Conservation (phyloP, 768 basidiomycete species). For the Coprinopsis cinerea region DNA sequence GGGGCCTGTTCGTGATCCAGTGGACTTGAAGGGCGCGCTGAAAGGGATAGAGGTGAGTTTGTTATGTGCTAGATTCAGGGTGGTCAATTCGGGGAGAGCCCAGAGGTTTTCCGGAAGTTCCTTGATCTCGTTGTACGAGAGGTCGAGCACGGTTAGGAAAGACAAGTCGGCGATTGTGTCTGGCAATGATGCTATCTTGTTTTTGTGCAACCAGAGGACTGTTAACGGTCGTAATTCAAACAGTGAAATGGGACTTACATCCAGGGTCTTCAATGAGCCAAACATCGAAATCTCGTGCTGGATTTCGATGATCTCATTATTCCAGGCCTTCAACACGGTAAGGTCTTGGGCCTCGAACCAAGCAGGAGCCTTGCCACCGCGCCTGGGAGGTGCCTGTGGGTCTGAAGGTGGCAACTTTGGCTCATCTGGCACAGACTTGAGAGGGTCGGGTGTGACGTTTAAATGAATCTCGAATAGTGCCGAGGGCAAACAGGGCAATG, state of each 20-base stretch:
- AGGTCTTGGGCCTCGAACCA: constrained; percentile 86
- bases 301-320: constrained; percentile 72
- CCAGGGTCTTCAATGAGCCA: constrained; percentile 73
- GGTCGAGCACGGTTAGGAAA: constrained; percentile 58
- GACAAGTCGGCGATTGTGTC: constrained; percentile 63
- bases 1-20: constrained; percentile 17
- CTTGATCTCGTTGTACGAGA: constrained; percentile 55
- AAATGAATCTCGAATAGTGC: constrained; percentile 78
- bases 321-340: constrained; percentile 69
- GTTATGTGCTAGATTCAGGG: constrained; percentile 73
- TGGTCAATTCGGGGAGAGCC: constrained; percentile 31
- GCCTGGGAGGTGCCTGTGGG: constrained; percentile 26
- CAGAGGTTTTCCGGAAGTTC: constrained; percentile 34
- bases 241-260: constrained; percentile 49
- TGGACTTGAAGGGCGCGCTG: constrained; percentile 45
- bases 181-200: constrained; percentile 58
- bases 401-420: constrained; percentile 42
- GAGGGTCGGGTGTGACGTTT: constrained; percentile 62
- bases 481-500: constrained; percentile 67
- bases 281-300: constrained; percentile 82
- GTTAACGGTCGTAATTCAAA: background rate
- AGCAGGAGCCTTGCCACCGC: constrained; percentile 43
- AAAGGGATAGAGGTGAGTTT: constrained; percentile 57
- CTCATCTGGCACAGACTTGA: constrained; percentile 60
- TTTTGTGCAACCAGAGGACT: constrained; percentile 49